Evolutionary conservation across 805 yeast species (phyloP), one percentile per base, ranked within the genome.

Genomic region (Starmerella vaccinii): DNA sequence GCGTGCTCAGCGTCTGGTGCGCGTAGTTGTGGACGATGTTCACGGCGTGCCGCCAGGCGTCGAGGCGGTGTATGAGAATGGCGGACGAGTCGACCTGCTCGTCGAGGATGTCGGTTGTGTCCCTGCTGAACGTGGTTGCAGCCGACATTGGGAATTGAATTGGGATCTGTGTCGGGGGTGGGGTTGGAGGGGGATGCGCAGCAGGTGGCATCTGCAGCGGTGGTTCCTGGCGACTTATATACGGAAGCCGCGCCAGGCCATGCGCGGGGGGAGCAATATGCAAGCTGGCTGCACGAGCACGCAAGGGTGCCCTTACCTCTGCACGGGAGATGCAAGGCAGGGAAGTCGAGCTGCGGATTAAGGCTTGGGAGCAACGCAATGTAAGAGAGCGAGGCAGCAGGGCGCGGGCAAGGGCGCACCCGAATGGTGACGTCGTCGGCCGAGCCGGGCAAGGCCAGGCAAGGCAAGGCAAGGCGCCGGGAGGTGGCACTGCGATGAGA

Each of bases 21-120:
- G 63, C 54, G 50, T 63, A 68, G 47, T 61, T 64, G 44, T 57
- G 57, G n/a, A 68, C 57, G 26, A 64, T 39, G 13, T 44, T 38
- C 26, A 65, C 60, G 21, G 64, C 67, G 32, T 64, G 67, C 32
- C 53, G 59, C 74, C 74, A 71, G 47, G 64, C 59, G 39, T 67
- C 71, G 35, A 70, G 59, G 15, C 74, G 65, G 19, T 57, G 55
- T 15, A 64, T 46, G 32, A 70, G 62, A n/a, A 66, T 46, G 27
- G 61, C 54, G 12, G 72, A 61, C 24, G 73, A 70, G 50, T 71
- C 73, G 13, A 52, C 47, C 21, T 52, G 55, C 40, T 52, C 60
- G 26, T 58, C 60, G 10, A 54, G 55, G 35, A 55, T 56, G 38
- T 58, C 61, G 21, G 54, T 51, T 4, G 48, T 44, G 4, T 50